Conservation (phyloP, 805 yeast genomes). For the Saturnispora dispora region DNA sequence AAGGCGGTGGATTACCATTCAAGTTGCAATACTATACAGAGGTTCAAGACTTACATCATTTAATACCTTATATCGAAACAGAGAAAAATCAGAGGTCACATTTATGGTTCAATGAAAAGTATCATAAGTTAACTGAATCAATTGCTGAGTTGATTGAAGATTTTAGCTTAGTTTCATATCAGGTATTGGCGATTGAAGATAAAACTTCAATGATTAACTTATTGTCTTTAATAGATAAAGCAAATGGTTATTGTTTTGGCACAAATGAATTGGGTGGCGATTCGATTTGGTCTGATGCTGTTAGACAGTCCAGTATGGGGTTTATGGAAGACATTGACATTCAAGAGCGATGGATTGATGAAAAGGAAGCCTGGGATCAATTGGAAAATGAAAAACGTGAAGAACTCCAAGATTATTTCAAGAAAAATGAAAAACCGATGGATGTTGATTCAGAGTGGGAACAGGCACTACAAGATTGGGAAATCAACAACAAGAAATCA, state of each 20-base stretch:
- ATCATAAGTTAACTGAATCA: constrained; percentile 57
- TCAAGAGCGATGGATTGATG: constrained; percentile 93
- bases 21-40: constrained; percentile 82
- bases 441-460: constrained; percentile 70
- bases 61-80: constrained; percentile 58
- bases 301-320: constrained; percentile 59
- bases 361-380: constrained; percentile 68
- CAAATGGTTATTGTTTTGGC: constrained; percentile 91
- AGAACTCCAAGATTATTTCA: constrained; percentile 26
- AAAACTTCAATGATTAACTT: constrained; percentile 84
- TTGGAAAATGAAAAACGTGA: constrained; percentile 41
- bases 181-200: constrained; percentile 85
- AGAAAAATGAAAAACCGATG: constrained; percentile 34
- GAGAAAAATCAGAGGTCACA: constrained; percentile 64
- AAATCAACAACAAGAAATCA: constrained; percentile 19
- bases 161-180: constrained; percentile 78
- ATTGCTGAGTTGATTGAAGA: constrained; percentile 82
- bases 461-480: constrained; percentile 51
- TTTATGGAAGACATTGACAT: constrained; percentile 53
- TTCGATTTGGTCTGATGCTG: constrained; percentile 93
- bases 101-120: constrained; percentile 36
- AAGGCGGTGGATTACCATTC: constrained; percentile 70
- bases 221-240: constrained; percentile 72
- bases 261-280: constrained; percentile 95
- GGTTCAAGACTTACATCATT: constrained; percentile 69